Evolutionary conservation across 768 basidiomycete genomes (phyloP), one percentile per base, ranked within the genome.

Genomic region (Mycena crocata): DNA sequence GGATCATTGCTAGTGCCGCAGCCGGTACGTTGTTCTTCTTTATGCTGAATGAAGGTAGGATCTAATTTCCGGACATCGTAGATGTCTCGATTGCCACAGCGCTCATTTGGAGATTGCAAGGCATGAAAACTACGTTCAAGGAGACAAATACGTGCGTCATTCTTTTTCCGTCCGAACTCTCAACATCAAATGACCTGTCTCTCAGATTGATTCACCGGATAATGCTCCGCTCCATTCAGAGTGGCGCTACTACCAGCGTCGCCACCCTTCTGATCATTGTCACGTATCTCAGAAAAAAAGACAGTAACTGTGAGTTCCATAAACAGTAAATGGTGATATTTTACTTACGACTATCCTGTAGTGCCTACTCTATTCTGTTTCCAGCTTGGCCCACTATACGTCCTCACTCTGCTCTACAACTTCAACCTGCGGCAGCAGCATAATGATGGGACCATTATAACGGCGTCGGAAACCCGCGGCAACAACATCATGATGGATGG

Each of bases 11-110:
- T 6, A 31, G 21, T 15, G 39, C 28, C 39, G 10, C 17, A 1
- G 31, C 26, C 6, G 60, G 39, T 61, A 23, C 13, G 40, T 58
- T 37, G 8, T 32, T 15, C 9, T 24, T 13, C 7, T 24, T 42
- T 42, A 42, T 42, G 9, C n/a, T 42, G 17, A 8, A 5, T 42
- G 17, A 42, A 42, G n/a, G n/a, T n/a, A n/a, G n/a, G n/a, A n/a
- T n/a, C n/a, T 19, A 37, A 37, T 21, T 42, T 19, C 17, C 40
- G 6, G 5, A 42, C 40, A 5, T 21, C 7, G 17, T 51, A 61
- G 63, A 64, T 51, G 48, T 64, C 23, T 37, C 37, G 5, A 64
- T 64, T 19, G 56, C 56, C 28, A 6, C 10, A 9, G 26, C 63
- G 2, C 63, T 64, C n/a, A 28, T 64, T 21, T 57, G 46, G 37